Base-by-base conservation (phyloP, 169 alveolate genomes). In the Condylostoma magnum region DNA sequence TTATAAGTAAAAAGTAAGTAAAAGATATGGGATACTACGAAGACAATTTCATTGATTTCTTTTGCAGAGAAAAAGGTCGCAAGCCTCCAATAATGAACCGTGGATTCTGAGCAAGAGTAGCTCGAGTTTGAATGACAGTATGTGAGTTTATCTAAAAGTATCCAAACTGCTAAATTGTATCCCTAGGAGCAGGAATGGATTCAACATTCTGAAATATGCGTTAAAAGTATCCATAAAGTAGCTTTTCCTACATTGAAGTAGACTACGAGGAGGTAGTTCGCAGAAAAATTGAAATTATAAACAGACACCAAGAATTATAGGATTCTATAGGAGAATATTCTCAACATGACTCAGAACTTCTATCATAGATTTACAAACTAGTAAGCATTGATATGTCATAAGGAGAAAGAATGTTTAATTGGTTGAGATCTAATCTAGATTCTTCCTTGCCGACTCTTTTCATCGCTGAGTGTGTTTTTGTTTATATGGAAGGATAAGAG, bases 181-280 rank as follows among this genome's bases (percentile, higher is more conserved):
- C 79, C 25, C 52, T 82, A 30, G 94, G 94, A 20, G 86, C 92
- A 63, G 94, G 94, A 2, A 79, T 79, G 53, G 94, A 88, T 58
- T 76, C 92, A 2, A 76, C 82, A 8, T 83, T 72, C 58, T 87
- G 79, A 44, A 69, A 67, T 38, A 57, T 82, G 44, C 66, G 68
- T 69, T 20, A 57, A 53, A 51, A 43, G 1, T 74, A 72, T 54
- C 65, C 69, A 20, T 73, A 80, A 18, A 76, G 54, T 12, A 47
- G 63, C 4, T 25, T 77, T 51, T 46, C 50, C 2, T 75, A 69
- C 25, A 53, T 68, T 55, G 94, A 87, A 66, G 69, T 77, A n/a
- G 94, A 87, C 77, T 87, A 69, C 68, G 74, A 57, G 34, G 77
- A 83, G 20, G 83, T 87, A 18, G 56, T 79, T 4, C 51, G 51